A percentile compares a stretch with the other conserved stretches of the same genome.
Conservation (phyloP, 768 basidiomycete species). For the Polyporus arcularius region DNA sequence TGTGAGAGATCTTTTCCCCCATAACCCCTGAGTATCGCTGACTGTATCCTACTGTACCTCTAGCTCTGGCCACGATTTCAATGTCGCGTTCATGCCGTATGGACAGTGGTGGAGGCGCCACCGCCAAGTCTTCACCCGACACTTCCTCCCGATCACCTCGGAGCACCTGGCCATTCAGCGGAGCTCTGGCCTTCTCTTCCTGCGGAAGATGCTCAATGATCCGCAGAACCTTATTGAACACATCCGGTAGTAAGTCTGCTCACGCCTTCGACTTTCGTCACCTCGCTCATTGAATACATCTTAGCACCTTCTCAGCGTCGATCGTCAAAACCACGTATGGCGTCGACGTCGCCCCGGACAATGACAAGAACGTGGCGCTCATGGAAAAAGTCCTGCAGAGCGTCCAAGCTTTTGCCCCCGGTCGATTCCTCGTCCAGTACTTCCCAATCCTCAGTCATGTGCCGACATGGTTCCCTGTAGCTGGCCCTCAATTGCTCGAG, state of each 20-base stretch:
- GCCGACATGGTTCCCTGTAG: slow-evolving; percentile 10
- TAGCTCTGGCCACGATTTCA: slow-evolving; percentile 16
- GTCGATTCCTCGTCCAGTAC: slow-evolving; percentile 1
- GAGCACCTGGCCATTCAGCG: neutral
- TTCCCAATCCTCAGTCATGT: neutral
- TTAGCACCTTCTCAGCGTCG: slow-evolving; percentile 14
- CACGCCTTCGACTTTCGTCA: neutral
- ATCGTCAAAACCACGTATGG: slow-evolving; percentile 23
- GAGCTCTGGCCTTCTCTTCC: neutral
- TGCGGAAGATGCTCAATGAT: slow-evolving; percentile 7
- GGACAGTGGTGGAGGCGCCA: slow-evolving; percentile 23
- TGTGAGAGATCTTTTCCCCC: neutral
- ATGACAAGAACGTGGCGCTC: slow-evolving; percentile 18
- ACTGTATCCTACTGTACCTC: no score
- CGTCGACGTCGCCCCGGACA: slow-evolving; percentile 12
- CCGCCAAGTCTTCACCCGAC: slow-evolving; percentile 19
- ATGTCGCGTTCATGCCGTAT: slow-evolving; percentile 17
- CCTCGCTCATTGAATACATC: neutral
- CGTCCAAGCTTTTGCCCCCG: neutral
- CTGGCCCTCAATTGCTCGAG: neutral
- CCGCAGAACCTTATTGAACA: slow-evolving; percentile 14
- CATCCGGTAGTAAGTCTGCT: slow-evolving; percentile 15
- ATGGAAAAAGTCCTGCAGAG: slow-evolving; percentile 10
- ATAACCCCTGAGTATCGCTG: neutral
- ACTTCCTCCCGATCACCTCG: slow-evolving; percentile 7